Conservation (phyloP, 768 basidiomycete genomes). For the Amanita pallidorosea region DNA sequence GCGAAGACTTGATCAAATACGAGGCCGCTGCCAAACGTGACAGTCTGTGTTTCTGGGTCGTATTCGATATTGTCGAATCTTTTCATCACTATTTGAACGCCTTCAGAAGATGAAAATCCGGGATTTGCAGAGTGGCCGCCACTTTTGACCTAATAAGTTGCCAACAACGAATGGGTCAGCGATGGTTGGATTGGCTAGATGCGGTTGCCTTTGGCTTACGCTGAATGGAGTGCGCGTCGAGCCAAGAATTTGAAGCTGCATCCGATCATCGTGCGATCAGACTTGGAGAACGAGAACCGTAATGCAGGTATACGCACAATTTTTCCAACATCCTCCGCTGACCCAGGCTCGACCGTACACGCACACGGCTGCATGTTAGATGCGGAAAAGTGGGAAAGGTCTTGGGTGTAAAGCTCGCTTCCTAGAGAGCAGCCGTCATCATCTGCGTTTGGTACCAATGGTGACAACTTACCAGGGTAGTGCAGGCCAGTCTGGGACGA, state of each 20-base stretch:
- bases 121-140: constrained; percentile 35
- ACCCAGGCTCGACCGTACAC: not conserved
- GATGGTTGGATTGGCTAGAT: too few species aligned
- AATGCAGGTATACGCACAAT: constrained; percentile 9
- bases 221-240: not conserved
- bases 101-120: constrained; percentile 38
- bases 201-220: not conserved
- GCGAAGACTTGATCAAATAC: constrained; percentile 42
- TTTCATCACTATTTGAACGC: constrained; percentile 36
- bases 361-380: not conserved
- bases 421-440: not conserved
- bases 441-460: too few species aligned
- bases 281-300: too few species aligned
- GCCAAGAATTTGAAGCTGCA: not conserved
- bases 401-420: not conserved
- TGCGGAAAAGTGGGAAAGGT: not conserved
- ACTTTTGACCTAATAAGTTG: constrained; percentile 29
- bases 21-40: constrained; percentile 18
- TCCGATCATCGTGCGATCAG: too few species aligned
- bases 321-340: not conserved
- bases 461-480: too few species aligned
- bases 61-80: constrained; percentile 26
- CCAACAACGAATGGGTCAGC: too few species aligned
- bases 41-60: constrained; percentile 18
- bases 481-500: too few species aligned